Percentiles rank a stretch among this genome's conserved stretches.
Conservation (phyloP, 1,139 yeast genomes). For the Candida sp. region DNA sequence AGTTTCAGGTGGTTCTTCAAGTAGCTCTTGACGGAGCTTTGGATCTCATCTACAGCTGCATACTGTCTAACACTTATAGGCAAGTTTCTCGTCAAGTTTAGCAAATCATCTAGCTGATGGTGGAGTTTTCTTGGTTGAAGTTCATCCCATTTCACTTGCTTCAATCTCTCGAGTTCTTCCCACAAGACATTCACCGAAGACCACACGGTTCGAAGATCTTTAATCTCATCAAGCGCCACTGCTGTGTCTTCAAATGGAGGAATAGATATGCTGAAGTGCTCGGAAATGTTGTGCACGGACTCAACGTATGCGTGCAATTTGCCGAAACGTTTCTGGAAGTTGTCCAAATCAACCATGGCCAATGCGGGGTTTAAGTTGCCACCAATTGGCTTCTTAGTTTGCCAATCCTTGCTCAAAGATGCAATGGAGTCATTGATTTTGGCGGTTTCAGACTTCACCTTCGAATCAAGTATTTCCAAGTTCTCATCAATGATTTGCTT, state of each 20-base stretch:
- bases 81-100: conserved; percentile 51
- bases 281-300: conserved; percentile 45
- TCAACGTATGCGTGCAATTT: conserved; percentile 20
- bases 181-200: conserved; percentile 59
- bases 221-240: conserved; percentile 51
- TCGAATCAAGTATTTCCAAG: conserved; percentile 42
- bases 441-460: conserved; percentile 43
- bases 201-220: conserved; percentile 71
- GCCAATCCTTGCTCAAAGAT: conserved; percentile 34
- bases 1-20: conserved; percentile 45
- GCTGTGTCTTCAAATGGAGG: conserved; percentile 30
- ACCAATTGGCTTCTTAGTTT: conserved; percentile 36
- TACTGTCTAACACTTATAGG: conserved; percentile 70
- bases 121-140: conserved; percentile 54
- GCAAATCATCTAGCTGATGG: conserved; percentile 53
- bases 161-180: conserved; percentile 51
- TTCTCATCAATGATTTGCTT: conserved; percentile 45
- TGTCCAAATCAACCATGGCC: conserved; percentile 53
- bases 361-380: conserved; percentile 44
- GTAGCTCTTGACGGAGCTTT: conserved; percentile 45
- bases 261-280: conserved; percentile 43
- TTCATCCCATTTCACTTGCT: conserved; percentile 53
- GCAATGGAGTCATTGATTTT: conserved; percentile 39
- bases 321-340: conserved; percentile 40
- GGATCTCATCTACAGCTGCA: conserved; percentile 68